These are phyloP conservation scores for Phytophthora multivora DNA, from an alignment of 352 stramenopile species.

Conservation along the genomic window DNA sequence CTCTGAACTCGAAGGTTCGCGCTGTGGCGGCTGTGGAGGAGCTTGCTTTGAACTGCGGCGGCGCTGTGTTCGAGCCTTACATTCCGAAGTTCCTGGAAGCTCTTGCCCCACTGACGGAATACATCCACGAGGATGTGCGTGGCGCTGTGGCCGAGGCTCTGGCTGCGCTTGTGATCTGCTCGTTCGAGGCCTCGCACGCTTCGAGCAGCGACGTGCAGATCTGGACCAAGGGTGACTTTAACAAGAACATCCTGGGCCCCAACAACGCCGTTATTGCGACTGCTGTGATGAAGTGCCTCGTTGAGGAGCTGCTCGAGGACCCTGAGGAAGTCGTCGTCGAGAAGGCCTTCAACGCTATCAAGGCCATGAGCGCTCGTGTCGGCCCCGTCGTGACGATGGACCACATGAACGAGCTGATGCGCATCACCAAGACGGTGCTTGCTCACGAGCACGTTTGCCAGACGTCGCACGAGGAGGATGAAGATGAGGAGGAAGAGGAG, in stretches of 20 bases:
- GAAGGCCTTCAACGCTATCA: constrained; percentile 95
- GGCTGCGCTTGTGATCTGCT: constrained; percentile 83
- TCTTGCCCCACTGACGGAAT: constrained; percentile 80
- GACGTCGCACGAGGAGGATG: constrained; percentile 88
- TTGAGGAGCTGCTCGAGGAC: constrained; percentile 84
- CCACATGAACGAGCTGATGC: constrained; percentile 87
- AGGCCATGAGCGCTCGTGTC: constrained; percentile 94
- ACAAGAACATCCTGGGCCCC: constrained; percentile 74
- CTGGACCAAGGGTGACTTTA: constrained; percentile 85
- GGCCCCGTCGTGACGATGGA: constrained; percentile 91
- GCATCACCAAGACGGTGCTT: constrained; percentile 87
- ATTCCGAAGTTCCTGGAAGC: constrained; percentile 85
- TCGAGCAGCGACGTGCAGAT: constrained; percentile 81
- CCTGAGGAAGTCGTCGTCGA: constrained; percentile 91
- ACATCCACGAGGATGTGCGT: constrained; percentile 89
- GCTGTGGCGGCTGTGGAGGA: constrained; percentile 84
- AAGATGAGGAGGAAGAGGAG: constrained; percentile 93
- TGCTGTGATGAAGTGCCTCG: constrained; percentile 78
- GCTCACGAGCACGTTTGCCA: constrained; percentile 92
- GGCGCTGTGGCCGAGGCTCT: constrained; percentile 79
- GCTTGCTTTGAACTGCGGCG: constrained; percentile 80
- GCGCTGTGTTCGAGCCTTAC: constrained; percentile 78
- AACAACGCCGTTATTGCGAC: constrained; percentile 81
- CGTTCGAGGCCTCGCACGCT: constrained; percentile 81
- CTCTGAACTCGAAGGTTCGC: constrained; percentile 85